Base-by-base conservation (phyloP, 1,139 yeast species). In the Yamadazyma mexicana region DNA sequence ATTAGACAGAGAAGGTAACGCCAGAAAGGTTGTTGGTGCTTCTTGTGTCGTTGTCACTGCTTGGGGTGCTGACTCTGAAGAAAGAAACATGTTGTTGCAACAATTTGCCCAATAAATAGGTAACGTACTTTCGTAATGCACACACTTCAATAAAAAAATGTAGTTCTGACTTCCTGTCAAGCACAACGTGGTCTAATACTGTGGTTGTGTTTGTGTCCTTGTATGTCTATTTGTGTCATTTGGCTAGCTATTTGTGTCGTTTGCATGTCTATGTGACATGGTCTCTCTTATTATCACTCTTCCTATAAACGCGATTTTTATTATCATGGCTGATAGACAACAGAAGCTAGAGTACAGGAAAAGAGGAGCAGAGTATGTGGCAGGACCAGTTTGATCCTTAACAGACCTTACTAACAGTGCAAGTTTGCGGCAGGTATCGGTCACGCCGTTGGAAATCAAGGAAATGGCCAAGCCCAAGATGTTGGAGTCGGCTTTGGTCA, bases 51-150 rank as follows among this genome's bases (percentile, higher is more conserved):
- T 92, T 66, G 89, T 92, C 82, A 89, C 87, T 84, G 85, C 88
- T 94, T 92, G 98, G 98, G 98, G 98, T 87, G 95, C 89, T 69
- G 96, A 91, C 77, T 87, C 98, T 65, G 95, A 85, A 67, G 98
- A 91, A 80, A 91, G 98, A 81, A 79, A 83, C 81, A 86, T 88
- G 76, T 85, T 92, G 73, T 83, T 92, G 75, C 95, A 89, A 77
- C 92, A 88, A 83, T 89, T 92, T 76, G 84, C 95, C 66, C 87
- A 87, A 74, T 91, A 87, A 20, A 28, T 28, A n/a, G n/a, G 31
- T 28, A 16, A 12, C 5, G 12, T 28, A 16, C n/a, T n/a, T n/a
- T n/a, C n/a, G n/a, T n/a, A n/a, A n/a, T n/a, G n/a, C n/a, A n/a
- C n/a, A n/a, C n/a, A n/a, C n/a, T n/a, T n/a, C n/a, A 20, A 20